Conservation (phyloP, 1,284 basidiomycete species). For the Malassezia sp. region DNA sequence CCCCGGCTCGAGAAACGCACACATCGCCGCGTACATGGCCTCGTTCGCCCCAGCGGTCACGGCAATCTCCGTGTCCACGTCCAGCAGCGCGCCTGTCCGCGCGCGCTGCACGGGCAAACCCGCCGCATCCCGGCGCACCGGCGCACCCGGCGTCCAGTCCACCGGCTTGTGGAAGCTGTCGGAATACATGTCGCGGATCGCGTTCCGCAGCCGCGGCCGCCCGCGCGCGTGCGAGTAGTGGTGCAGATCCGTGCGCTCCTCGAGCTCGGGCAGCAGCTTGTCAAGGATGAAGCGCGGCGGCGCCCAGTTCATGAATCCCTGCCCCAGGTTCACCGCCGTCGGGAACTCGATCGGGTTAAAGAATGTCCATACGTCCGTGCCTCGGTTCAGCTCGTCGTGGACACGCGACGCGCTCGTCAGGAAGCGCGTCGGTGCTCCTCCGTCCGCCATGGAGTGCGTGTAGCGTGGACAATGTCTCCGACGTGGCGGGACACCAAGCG, state of each 20-base stretch:
- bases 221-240: conserved; percentile 44
- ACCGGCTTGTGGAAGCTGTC: conserved; percentile 25
- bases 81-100: conserved; percentile 56
- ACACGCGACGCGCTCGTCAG: conserved; percentile 23
- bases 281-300: conserved; percentile 35
- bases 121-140: conserved; percentile 1
- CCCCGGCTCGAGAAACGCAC: conserved; percentile 31
- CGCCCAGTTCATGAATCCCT: conserved; percentile 45
- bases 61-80: conserved; percentile 75
- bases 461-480: too few relatives aligned
- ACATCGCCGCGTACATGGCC: conserved; percentile 37
- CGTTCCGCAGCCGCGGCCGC: conserved; percentile 29
- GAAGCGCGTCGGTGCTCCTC: conserved; percentile 21
- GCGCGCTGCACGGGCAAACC: conserved; percentile 20
- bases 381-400: conserved; percentile 25
- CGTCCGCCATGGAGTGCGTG: too few relatives aligned
- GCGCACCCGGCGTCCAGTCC: conserved; percentile 1
- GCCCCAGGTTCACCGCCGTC: conserved; percentile 42
- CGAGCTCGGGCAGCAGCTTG: conserved; percentile 17
- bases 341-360: conserved; percentile 42
- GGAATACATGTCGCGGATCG: conserved; percentile 29
- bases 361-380: conserved; percentile 43
- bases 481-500: too few relatives aligned
- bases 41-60: conserved; percentile 80
- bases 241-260: conserved; percentile 33